phyloP scores from a whole-genome alignment of 768 basidiomycete species.

The Boletus edulis region DNA sequence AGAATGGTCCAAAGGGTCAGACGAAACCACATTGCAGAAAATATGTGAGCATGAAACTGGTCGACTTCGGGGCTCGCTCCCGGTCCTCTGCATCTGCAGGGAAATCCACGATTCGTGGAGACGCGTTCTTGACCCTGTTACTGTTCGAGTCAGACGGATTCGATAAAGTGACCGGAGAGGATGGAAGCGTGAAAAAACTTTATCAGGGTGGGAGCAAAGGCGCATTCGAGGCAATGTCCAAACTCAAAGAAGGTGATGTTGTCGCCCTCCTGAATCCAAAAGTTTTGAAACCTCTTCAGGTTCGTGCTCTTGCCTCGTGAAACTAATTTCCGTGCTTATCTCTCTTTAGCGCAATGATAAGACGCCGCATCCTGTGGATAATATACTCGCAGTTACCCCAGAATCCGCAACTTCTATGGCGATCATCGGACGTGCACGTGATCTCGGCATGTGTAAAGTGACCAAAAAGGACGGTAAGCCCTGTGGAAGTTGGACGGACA shows the following conservation, averaged over 20 bases:
- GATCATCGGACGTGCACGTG: constrained; percentile 81
- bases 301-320: constrained; percentile 31
- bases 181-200: constrained; percentile 53
- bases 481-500: constrained; percentile 92
- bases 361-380: constrained; percentile 71
- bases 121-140: constrained; percentile 78
- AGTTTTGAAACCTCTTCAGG: constrained; percentile 84
- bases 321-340: not conserved
- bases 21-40: constrained; percentile 60
- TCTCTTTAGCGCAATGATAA: constrained; percentile 34
- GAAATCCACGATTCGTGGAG: constrained; percentile 66
- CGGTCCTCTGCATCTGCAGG: constrained; percentile 54
- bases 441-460: constrained; percentile 84
- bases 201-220: constrained; percentile 91
- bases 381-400: constrained; percentile 87
- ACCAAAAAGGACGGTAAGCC: constrained; percentile 73
- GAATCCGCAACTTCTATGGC: constrained; percentile 75
- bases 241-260: constrained; percentile 86
- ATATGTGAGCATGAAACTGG: constrained; percentile 82
- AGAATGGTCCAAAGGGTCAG: constrained; percentile 13
- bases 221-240: constrained; percentile 86
- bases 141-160: constrained; percentile 85
- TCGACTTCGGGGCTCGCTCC: constrained; percentile 72
- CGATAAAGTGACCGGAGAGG: constrained; percentile 52
- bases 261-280: constrained; percentile 86